A percentile compares a stretch with the other conserved stretches of the same genome.
Evolutionary conservation across 108 stramenopile species (phyloP).

Genomic region (Nitzschia inconspicua): DNA sequence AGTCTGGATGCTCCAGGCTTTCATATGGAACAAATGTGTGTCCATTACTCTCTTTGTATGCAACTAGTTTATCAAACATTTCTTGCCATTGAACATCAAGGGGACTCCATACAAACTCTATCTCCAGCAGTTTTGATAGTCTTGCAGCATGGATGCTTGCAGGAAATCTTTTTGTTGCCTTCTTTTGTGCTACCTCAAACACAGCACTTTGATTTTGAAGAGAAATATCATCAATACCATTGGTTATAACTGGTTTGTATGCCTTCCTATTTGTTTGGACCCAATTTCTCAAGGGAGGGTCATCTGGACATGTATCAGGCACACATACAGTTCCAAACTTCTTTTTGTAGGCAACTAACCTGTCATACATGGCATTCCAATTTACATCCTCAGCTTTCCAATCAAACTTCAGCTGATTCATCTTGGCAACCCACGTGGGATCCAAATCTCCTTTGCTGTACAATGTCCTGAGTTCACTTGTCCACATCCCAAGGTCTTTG

Average conservation of each 20-base stretch:
- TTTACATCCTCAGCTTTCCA: constrained; percentile 3
- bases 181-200: not conserved
- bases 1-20: too few relatives aligned
- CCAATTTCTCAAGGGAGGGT: constrained; percentile 5
- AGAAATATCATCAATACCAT: not conserved
- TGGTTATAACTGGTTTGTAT: not conserved
- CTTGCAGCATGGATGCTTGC: not conserved
- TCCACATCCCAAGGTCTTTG: not conserved
- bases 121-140: not conserved
- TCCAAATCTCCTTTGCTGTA: too few relatives aligned
- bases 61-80: constrained; percentile 1
- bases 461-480: not conserved
- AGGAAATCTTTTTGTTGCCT: constrained; percentile 2
- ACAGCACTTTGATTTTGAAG: not conserved
- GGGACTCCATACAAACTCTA: constrained; percentile 7
- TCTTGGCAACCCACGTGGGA: not conserved
- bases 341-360: constrained; percentile 3
- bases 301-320: not conserved
- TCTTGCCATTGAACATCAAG: not conserved
- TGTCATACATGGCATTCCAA: constrained; percentile 14
- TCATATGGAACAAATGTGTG: not conserved
- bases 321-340: constrained; percentile 3
- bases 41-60: not conserved
- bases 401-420: not conserved
- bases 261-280: not conserved